Evolutionary conservation across 495 filamentous ascomycete genomes (phyloP).

Genomic region (Aspergillus wentii): DNA sequence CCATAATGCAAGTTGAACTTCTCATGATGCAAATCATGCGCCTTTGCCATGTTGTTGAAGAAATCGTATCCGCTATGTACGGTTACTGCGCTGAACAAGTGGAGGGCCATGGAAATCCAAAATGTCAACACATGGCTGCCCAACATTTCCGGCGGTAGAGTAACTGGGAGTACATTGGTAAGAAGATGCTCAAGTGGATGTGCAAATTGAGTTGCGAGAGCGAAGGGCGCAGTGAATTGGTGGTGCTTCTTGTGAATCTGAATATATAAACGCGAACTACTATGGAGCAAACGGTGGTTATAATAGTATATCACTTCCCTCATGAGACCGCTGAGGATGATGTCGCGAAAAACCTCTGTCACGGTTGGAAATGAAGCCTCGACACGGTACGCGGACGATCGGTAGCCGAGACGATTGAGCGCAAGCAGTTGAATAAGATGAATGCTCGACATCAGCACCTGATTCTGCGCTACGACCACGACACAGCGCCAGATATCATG

Average conservation of each 20-base stretch:
- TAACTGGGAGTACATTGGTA: slow-evolving; percentile 49
- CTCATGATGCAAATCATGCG: slow-evolving; percentile 51
- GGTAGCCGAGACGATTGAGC: slow-evolving; percentile 10
- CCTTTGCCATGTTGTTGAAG: slow-evolving; percentile 31
- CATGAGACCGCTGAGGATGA: slow-evolving; percentile 39
- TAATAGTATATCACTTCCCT: slow-evolving; percentile 55
- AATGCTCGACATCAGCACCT: slow-evolving; percentile 33
- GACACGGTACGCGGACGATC: slow-evolving; percentile 29
- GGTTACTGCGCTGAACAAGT: slow-evolving; percentile 44
- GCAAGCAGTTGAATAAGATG: slow-evolving; percentile 26
- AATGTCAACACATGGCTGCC: slow-evolving; percentile 46
- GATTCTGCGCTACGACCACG: slow-evolving; percentile 40
- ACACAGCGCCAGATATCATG: slow-evolving; percentile 42
- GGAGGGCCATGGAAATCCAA: slow-evolving; percentile 41
- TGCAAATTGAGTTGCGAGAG: slow-evolving; percentile 52
- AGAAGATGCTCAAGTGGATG: slow-evolving; percentile 55
- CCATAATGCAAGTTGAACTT: slow-evolving; percentile 35
- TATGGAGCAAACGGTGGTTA: slow-evolving; percentile 50
- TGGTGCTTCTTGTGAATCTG: slow-evolving; percentile 55
- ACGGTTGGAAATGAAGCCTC: slow-evolving; percentile 25
- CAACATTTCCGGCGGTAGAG: slow-evolving; percentile 45
- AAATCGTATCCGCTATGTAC: slow-evolving; percentile 57
- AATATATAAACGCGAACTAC: slow-evolving; percentile 38
- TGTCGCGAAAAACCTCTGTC: slow-evolving; percentile 31
- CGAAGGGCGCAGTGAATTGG: slow-evolving; percentile 53